Evolutionary conservation across 768 basidiomycete species (phyloP).

Genomic region (Tubosaeta sp.): DNA sequence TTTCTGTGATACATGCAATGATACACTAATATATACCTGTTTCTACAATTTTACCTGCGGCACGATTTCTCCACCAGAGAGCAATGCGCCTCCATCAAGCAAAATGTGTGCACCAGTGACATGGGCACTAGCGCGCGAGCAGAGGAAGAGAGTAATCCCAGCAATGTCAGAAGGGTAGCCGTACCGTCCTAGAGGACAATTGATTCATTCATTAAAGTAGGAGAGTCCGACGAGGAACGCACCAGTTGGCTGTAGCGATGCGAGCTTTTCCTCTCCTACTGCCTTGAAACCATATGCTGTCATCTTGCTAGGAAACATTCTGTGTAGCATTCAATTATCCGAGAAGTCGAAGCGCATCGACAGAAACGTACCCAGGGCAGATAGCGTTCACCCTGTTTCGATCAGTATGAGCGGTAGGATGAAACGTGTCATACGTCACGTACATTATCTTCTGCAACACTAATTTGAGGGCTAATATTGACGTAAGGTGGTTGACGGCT

Average conservation of each 20-base stretch:
- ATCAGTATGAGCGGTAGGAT: background rate
- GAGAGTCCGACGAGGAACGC: conserved; percentile 3
- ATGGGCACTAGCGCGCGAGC: conserved; percentile 68
- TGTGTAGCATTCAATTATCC: conserved; percentile 18
- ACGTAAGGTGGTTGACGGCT: conserved; percentile 82
- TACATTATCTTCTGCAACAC: conserved; percentile 60
- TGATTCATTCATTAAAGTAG: background rate
- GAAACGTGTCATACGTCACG: conserved; percentile 23
- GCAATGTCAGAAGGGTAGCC: conserved; percentile 66
- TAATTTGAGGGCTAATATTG: conserved; percentile 64
- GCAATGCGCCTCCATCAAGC: conserved; percentile 59
- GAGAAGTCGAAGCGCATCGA: background rate
- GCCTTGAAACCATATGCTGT: conserved; percentile 65
- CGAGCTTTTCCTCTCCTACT: conserved; percentile 49
- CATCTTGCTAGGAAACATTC: conserved; percentile 83
- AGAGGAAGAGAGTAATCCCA: conserved; percentile 65
- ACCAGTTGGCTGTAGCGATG: conserved; percentile 62
- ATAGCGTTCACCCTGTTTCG: conserved; percentile 72
- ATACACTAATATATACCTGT: background rate
- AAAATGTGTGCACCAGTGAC: conserved; percentile 70
- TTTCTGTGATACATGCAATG: background rate
- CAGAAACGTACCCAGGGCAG: conserved; percentile 58
- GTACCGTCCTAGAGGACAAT: conserved; percentile 47
- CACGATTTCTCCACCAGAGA: conserved; percentile 19
- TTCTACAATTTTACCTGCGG: conserved; percentile 25